Base-by-base conservation (phyloP, 2,329 filamentous ascomycete species). In the Fusarium cicatricum region DNA sequence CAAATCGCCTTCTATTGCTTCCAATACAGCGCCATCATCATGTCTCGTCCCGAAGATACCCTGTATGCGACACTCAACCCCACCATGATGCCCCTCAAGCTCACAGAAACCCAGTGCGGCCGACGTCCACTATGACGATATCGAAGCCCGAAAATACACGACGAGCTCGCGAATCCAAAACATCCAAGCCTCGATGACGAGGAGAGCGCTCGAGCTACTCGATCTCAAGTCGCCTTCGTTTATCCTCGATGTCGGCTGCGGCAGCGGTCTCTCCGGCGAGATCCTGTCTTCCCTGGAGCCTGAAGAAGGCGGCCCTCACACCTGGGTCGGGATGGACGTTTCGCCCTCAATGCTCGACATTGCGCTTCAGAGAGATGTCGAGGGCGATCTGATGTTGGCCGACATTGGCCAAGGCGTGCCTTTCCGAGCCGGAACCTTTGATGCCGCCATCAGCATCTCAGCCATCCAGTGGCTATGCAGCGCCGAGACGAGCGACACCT, bases 381-480 rank as follows among this genome's bases (percentile, higher is more conserved):
- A 97, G 58, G 95, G 95, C 2, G 95, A 99, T 71, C 78, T 99
- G n/a, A 82, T 99, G 67, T 85, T 99, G 1, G 91, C 92, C 4
- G 95, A 99, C 70, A 96, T 97, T 44, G 95, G 95, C 0, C 95
- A 99, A 71, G 95, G 95, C 2, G 86, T 99, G 0, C 95, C 95
- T 0, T 99, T 99, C 74, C 88, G 95, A 14, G 86, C 95, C 0
- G 95, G 95, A 28, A 86, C 89, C 0, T 99, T 99, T 71, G 95
- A 99, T 73, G 95, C 94, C 0, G 95, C 95, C 17, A 92, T 99
- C 67, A 92, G 88, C 70, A 98, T 99, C 72, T 92, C 87, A 66
- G 95, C 95, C 1, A 90, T 99, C n/a, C 95, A 99, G 75, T 99
- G 95, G 95, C 82, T 99, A 26, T 99, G 95, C 75, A 98, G 97